phyloP scores from a whole-genome alignment of 2,329 filamentous ascomycete genomes.

The Cryphonectria parasitica region DNA sequence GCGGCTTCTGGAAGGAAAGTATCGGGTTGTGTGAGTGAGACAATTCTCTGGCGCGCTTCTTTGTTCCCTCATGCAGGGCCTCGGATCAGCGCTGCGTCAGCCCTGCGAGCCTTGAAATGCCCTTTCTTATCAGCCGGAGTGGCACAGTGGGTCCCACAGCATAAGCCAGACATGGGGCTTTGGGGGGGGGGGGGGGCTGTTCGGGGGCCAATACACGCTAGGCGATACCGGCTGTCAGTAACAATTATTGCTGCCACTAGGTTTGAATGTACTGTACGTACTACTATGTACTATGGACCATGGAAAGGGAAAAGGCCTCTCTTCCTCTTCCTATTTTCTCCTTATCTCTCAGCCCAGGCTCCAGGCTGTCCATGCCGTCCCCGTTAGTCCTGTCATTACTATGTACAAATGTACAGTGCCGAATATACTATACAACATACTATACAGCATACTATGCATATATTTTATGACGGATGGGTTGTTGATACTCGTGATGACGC shows the following conservation, averaged over 20 bases:
- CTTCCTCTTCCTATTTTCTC: no score
- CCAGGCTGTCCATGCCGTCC: no score
- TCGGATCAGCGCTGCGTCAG: background rate
- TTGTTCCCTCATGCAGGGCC: constrained; percentile 2
- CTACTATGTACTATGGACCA: no score
- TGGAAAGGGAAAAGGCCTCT: no score
- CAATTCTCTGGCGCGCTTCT: background rate
- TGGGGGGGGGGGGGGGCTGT: background rate
- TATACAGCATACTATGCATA: no score
- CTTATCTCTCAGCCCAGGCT: no score
- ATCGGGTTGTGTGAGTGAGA: no score
- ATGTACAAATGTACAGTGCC: no score
- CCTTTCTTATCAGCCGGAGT: background rate
- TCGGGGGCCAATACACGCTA: background rate
- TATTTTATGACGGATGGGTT: no score
- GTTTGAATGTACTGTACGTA: no score
- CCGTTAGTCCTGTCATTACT: no score
- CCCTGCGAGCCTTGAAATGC: background rate
- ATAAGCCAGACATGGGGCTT: background rate
- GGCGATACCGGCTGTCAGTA: background rate
- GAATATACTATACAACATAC: no score
- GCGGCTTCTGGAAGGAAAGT: background rate
- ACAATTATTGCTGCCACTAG: background rate
- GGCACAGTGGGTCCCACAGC: background rate
- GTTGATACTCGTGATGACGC: background rate